A percentile compares a stretch with the other conserved stretches of the same genome.
Conservation (phyloP, 169 alveolate genomes). For the Plasmodium reichenowi region DNA sequence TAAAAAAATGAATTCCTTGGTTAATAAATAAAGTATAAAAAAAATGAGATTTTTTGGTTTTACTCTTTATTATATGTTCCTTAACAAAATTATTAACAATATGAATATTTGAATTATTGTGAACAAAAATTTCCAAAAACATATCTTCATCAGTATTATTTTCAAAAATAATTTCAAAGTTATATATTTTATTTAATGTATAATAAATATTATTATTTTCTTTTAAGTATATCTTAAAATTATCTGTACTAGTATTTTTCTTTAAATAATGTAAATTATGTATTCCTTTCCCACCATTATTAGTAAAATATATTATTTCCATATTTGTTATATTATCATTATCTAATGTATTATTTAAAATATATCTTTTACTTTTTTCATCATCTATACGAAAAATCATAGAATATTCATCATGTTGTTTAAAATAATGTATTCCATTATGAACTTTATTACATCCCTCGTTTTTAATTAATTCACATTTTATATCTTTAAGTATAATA, state of each 20-base stretch:
- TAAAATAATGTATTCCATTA: slow-evolving; percentile 54
- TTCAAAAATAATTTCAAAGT: slow-evolving; percentile 70
- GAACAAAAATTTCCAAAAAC: slow-evolving; percentile 45
- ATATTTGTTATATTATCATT: slow-evolving; percentile 62
- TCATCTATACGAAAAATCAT: slow-evolving; percentile 63
- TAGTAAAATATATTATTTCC: slow-evolving; percentile 60
- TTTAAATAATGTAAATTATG: slow-evolving; percentile 61
- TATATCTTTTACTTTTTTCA: slow-evolving; percentile 57
- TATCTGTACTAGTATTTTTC: slow-evolving; percentile 40
- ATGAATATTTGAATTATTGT: slow-evolving; percentile 57
- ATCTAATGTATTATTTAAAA: slow-evolving; percentile 17
- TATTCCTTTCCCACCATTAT: slow-evolving; percentile 56
- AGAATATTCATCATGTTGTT: slow-evolving; percentile 69
- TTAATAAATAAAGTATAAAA: slow-evolving; percentile 68
- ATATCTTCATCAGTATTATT: slow-evolving; percentile 52
- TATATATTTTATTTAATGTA: slow-evolving; percentile 47
- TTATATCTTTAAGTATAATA: slow-evolving; percentile 24
- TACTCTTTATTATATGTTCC: slow-evolving; percentile 46
- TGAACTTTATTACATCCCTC: slow-evolving; percentile 24
- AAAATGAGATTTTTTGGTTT: slow-evolving; percentile 62
- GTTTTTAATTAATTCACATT: slow-evolving; percentile 47
- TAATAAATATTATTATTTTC: slow-evolving; percentile 27
- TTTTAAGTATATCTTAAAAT: slow-evolving; percentile 45
- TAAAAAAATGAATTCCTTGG: slow-evolving; percentile 72
- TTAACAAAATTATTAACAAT: slow-evolving; percentile 69